Percentiles rank a stretch among this genome's conserved stretches.
Evolutionary conservation across 306 rosid genomes (phyloP).

Genomic region (Ochetophila trinervis): DNA sequence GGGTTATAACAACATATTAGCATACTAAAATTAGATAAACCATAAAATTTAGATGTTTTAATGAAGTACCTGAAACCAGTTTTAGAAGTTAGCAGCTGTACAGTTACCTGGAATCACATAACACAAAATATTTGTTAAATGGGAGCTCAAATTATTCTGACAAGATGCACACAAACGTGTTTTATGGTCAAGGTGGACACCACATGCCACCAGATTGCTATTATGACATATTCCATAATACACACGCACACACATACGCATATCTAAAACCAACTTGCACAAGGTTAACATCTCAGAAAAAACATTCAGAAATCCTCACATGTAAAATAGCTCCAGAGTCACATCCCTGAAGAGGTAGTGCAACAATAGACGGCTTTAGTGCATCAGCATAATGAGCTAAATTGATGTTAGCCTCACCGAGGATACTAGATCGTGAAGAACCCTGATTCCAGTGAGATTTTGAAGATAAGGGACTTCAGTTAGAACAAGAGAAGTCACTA

Average conservation of each 20-base stretch:
- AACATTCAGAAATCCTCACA: conserved; percentile 55
- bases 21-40: conserved; percentile 25
- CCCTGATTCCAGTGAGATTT: conserved; percentile 56
- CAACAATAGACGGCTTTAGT: conserved; percentile 68
- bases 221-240: conserved; percentile 11
- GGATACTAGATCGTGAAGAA: conserved; percentile 90
- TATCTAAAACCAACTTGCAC: not conserved
- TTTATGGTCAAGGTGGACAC: conserved; percentile 18
- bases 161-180: conserved; percentile 13
- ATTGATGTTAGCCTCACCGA: conserved; percentile 83
- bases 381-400: conserved; percentile 95
- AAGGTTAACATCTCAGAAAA: conserved; percentile 18
- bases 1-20: conserved; percentile 32
- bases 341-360: conserved; percentile 76
- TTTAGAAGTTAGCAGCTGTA: conserved; percentile 97
- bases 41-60: conserved; percentile 29
- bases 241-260: conserved; percentile 2
- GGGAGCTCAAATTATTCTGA: not conserved
- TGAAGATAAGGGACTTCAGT: conserved; percentile 33
- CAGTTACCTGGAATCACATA: conserved; percentile 74
- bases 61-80: conserved; percentile 92
- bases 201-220: conserved; percentile 8
- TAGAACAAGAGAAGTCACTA: conserved; percentile 6
- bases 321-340: conserved; percentile 79
- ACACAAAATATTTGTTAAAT: not conserved